phyloP scores from a whole-genome alignment of 2,329 filamentous ascomycete genomes.

The Bertia moriformis region DNA sequence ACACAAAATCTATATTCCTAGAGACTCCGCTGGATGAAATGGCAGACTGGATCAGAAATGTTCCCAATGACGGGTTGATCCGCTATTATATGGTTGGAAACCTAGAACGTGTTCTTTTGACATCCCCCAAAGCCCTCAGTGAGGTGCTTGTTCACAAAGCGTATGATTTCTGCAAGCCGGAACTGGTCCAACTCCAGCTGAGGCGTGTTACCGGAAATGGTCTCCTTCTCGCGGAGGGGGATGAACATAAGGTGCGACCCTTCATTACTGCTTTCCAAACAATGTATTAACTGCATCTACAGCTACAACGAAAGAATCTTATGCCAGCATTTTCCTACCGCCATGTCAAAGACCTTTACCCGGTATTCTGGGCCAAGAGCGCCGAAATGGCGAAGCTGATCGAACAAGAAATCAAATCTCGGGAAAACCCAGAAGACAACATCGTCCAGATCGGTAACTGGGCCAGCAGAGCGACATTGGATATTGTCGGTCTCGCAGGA shows the following conservation, averaged over 20 bases:
- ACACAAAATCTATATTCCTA: background rate
- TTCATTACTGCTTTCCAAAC: background rate
- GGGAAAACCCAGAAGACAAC: background rate
- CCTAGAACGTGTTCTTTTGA: conserved; percentile 24
- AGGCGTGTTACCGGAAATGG: conserved; percentile 4
- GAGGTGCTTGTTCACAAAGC: conserved; percentile 30
- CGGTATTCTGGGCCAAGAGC: conserved; percentile 9
- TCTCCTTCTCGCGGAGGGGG: conserved; percentile 7
- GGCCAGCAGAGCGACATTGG: conserved; percentile 55
- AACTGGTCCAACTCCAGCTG: conserved; percentile 2
- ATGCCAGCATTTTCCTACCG: conserved; percentile 8
- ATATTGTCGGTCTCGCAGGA: conserved; percentile 62
- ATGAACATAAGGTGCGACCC: conserved; percentile 6
- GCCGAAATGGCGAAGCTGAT: conserved; percentile 4
- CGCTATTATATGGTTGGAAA: conserved; percentile 29
- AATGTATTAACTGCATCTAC: background rate
- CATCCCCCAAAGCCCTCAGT: conserved; percentile 26
- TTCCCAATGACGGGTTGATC: conserved; percentile 32
- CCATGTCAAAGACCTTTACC: conserved; percentile 7
- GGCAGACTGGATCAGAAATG: conserved; percentile 21
- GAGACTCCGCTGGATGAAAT: background rate
- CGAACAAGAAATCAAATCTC: background rate
- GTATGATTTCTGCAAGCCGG: conserved; percentile 8
- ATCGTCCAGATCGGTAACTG: conserved; percentile 45
- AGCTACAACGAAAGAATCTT: conserved; percentile 7